Evolutionary conservation across 2,329 filamentous ascomycete species (phyloP).

Genomic region (Epichloe typhina): DNA sequence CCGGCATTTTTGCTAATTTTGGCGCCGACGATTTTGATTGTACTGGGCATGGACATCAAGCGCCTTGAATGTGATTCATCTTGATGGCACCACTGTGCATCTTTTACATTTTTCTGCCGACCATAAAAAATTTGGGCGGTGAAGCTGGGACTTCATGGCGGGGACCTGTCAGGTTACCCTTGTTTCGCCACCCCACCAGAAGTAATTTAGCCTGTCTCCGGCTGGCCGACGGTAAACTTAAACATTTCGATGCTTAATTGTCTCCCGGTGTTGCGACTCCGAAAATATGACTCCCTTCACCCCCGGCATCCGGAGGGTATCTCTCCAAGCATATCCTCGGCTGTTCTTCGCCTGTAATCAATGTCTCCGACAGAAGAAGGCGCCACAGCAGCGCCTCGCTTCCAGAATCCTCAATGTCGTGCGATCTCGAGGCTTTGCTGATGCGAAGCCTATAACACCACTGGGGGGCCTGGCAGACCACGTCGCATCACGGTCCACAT

Average conservation of each 20-base stretch:
- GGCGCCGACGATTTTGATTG: background rate
- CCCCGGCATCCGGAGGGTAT: constrained; percentile 28
- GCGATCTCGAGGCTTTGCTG: constrained; percentile 26
- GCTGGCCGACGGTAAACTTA: background rate
- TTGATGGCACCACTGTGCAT: background rate
- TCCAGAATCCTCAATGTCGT: constrained; percentile 27
- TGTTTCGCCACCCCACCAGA: constrained; percentile 5
- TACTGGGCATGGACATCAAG: background rate
- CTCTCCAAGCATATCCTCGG: constrained; percentile 24
- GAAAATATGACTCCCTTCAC: constrained; percentile 27
- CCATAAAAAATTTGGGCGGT: constrained; percentile 17
- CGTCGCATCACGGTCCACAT: constrained; percentile 12
- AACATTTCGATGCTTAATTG: background rate
- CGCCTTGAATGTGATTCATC: background rate
- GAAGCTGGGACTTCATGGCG: constrained; percentile 12
- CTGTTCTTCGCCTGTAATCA: constrained; percentile 35
- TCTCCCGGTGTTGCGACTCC: background rate
- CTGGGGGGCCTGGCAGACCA: constrained; percentile 15
- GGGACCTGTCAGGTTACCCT: constrained; percentile 15
- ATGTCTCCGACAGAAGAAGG: constrained; percentile 25
- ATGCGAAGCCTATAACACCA: constrained; percentile 18
- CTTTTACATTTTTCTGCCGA: constrained; percentile 18
- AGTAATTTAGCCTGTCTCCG: background rate
- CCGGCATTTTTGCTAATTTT: constrained; percentile 32
- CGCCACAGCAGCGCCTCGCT: constrained; percentile 16